Conservation (phyloP, 176 grass and related monocot genomes). For the Aegilops sharonensis region DNA sequence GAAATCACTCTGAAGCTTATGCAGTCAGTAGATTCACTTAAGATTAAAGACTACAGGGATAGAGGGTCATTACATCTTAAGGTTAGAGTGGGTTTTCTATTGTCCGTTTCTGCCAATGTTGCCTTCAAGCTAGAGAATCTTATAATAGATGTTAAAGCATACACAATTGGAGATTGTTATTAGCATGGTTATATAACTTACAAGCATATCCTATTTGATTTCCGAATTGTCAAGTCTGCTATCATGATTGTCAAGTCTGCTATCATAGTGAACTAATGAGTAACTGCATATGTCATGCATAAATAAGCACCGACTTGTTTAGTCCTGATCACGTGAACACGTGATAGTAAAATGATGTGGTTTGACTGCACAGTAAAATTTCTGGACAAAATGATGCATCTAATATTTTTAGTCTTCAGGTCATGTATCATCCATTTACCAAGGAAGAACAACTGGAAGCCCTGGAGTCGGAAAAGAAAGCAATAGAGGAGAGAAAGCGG, state of each 20-base stretch:
- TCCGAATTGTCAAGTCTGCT: not conserved
- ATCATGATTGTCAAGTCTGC: not conserved
- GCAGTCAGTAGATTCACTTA: slow-evolving; percentile 74
- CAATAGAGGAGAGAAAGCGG: slow-evolving; percentile 76
- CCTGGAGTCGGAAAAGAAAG: slow-evolving; percentile 65
- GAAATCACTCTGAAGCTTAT: slow-evolving; percentile 71
- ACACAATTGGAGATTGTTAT: not conserved
- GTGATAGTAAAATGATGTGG: not conserved
- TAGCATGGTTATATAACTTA: not conserved
- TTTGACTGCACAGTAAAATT: not conserved
- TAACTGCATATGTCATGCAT: not conserved
- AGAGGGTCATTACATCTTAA: slow-evolving; percentile 77
- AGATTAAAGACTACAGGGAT: slow-evolving; percentile 78
- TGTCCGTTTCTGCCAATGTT: slow-evolving; percentile 15
- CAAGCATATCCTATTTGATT: not conserved
- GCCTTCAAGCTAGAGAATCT: slow-evolving; percentile 16
- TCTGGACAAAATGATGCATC: not conserved
- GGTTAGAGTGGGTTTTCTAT: slow-evolving; percentile 42
- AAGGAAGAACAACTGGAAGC: slow-evolving; percentile 77
- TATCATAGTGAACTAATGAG: not conserved
- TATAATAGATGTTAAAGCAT: slow-evolving; percentile 2
- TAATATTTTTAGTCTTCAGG: slow-evolving; percentile 41
- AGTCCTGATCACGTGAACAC: not conserved
- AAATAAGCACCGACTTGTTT: not conserved
- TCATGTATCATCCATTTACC: slow-evolving; percentile 70